phyloP scores from a whole-genome alignment of 768 basidiomycete genomes.

The Boletus speciosus region DNA sequence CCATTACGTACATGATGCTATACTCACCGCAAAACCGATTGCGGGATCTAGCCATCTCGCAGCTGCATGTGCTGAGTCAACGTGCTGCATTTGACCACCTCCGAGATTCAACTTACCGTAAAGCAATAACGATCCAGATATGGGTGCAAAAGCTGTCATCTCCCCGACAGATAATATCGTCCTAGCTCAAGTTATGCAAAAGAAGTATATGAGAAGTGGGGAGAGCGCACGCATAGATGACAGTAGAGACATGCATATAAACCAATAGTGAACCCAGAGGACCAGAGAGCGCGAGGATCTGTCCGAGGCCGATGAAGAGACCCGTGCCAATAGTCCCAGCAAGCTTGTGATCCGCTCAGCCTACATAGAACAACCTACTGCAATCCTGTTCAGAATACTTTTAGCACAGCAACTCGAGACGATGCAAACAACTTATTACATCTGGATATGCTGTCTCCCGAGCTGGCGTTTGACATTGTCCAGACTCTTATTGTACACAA shows the following conservation, averaged over 20 bases:
- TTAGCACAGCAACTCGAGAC: neutral
- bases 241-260: constrained; percentile 26
- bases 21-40: constrained; percentile 28
- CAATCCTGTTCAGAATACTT: constrained; percentile 11
- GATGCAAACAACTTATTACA: constrained; percentile 5
- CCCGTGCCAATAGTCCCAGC: constrained; percentile 31
- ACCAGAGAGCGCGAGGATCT: constrained; percentile 25
- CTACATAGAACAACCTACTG: constrained; percentile 9
- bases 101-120: constrained; percentile 17
- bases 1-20: neutral
- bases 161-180: constrained; percentile 30
- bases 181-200: constrained; percentile 11
- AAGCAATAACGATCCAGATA: constrained; percentile 28
- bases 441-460: constrained; percentile 20
- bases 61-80: constrained; percentile 12
- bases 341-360: constrained; percentile 16
- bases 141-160: constrained; percentile 27
- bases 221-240: constrained; percentile 26
- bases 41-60: constrained; percentile 34
- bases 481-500: constrained; percentile 11
- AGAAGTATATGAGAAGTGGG: neutral
- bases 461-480: constrained; percentile 21
- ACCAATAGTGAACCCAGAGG: constrained; percentile 30
- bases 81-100: neutral
- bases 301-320: constrained; percentile 30